Conservation (phyloP, 331 rosid species). For the Pyrus hybrid region DNA sequence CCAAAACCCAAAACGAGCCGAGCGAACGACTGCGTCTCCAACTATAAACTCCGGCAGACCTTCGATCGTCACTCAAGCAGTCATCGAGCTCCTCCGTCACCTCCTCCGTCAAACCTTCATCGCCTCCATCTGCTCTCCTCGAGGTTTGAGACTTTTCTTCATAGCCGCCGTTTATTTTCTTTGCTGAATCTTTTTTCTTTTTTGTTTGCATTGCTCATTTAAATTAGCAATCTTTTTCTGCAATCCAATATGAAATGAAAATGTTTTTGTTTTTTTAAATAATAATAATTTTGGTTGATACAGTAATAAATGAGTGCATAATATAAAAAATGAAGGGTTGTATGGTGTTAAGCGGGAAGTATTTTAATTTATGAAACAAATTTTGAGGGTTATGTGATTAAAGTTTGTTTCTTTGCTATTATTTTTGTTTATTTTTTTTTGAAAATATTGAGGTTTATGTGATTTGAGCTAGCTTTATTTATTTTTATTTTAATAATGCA, state of each 20-base stretch:
- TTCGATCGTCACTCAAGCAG: background rate
- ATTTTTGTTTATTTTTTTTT: background rate
- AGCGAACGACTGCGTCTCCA: constrained; percentile 4
- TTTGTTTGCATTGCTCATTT: background rate
- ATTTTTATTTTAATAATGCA: background rate
- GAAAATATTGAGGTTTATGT: background rate
- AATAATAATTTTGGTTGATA: background rate
- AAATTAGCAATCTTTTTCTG: background rate
- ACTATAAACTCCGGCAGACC: background rate
- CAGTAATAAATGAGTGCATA: background rate
- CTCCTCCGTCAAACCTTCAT: background rate
- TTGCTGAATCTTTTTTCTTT: background rate
- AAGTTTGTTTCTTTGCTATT: background rate
- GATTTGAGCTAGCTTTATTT: background rate
- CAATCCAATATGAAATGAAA: background rate
- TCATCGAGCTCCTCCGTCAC: background rate
- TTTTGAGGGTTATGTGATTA: background rate
- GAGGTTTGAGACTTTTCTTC: background rate
- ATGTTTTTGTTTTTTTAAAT: background rate
- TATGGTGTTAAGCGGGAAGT: no score
- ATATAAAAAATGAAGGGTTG: background rate
- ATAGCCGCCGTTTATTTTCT: background rate
- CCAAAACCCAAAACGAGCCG: background rate
- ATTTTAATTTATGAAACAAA: background rate
- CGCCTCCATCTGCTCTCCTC: background rate